Percentiles rank a stretch among this genome's conserved stretches.
phyloP scores from a whole-genome alignment of 305 asterid species.

The Ruellia speciosa region DNA sequence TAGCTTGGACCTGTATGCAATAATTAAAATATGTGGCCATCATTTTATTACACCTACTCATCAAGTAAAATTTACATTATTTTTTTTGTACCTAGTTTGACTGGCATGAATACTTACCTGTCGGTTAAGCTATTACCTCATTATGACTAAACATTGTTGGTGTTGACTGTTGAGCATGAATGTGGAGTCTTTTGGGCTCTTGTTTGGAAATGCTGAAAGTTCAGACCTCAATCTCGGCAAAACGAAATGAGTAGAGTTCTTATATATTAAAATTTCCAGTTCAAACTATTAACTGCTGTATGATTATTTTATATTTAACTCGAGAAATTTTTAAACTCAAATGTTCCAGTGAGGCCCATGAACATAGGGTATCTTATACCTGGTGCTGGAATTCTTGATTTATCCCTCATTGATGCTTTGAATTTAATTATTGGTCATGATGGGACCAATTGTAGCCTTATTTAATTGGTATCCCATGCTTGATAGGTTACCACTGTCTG shows the following conservation, averaged over 20 bases:
- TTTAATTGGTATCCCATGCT: slow-evolving; percentile 15
- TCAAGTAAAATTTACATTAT: background rate
- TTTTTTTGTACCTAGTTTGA: background rate
- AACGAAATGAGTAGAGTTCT: no score
- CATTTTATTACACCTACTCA: background rate
- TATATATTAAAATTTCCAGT: no score
- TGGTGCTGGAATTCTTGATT: background rate
- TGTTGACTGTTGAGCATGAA: no score
- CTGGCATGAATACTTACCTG: background rate
- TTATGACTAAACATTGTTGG: background rate
- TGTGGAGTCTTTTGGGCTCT: no score
- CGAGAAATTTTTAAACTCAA: background rate
- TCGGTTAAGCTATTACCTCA: background rate
- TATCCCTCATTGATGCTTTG: slow-evolving; percentile 1
- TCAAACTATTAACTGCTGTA: no score
- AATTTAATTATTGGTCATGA: slow-evolving; percentile 16
- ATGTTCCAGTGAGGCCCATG: slow-evolving; percentile 4
- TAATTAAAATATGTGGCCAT: slow-evolving; percentile 6
- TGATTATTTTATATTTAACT: no score
- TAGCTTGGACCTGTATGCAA: slow-evolving; percentile 7
- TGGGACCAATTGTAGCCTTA: slow-evolving; percentile 18
- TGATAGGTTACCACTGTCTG: slow-evolving; percentile 77
- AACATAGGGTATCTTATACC: slow-evolving; percentile 8
- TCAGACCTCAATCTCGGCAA: no score
- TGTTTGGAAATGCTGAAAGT: no score